These are phyloP conservation scores for Tetrastigma voinierianum DNA, from an alignment of 164 flowering plant species.

Conservation along the genomic window DNA sequence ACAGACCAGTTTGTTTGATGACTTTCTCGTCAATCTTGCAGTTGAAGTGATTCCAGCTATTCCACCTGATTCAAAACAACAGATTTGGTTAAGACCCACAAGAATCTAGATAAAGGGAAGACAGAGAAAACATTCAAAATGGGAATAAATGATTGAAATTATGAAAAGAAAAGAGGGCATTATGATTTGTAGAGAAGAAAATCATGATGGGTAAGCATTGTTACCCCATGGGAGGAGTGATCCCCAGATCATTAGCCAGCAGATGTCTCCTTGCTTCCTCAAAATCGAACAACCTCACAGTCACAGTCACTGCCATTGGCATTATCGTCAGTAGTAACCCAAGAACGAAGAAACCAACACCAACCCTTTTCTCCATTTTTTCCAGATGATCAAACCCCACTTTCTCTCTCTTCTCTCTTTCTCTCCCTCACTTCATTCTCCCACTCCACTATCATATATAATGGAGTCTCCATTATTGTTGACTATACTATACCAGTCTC, in stretches of 20 bases:
- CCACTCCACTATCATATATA: too few species aligned
- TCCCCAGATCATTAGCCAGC: conserved; percentile 41
- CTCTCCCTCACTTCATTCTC: background rate
- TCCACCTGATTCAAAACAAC: conserved; percentile 31
- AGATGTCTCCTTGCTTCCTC: conserved; percentile 14
- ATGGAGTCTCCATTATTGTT: too few species aligned
- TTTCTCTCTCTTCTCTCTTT: background rate
- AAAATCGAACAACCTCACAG: too few species aligned
- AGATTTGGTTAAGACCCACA: background rate
- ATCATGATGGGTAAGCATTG: background rate
- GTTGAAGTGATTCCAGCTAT: conserved; percentile 48
- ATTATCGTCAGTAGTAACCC: background rate
- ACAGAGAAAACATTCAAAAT: background rate
- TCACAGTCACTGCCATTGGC: background rate
- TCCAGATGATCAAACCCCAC: too few species aligned
- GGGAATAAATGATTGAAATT: too few species aligned
- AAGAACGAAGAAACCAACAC: background rate
- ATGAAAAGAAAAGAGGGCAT: too few species aligned
- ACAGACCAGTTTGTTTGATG: conserved; percentile 38
- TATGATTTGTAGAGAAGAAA: background rate
- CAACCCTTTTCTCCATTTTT: background rate
- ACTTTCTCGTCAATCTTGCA: conserved; percentile 34
- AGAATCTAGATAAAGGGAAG: background rate
- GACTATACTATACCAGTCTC: too few species aligned
- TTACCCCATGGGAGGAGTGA: conserved; percentile 54